Percentiles rank a stretch among this genome's conserved stretches.
Evolutionary conservation across 208 protist species (phyloP).

Genomic region (Crithidia brevicula): DNA sequence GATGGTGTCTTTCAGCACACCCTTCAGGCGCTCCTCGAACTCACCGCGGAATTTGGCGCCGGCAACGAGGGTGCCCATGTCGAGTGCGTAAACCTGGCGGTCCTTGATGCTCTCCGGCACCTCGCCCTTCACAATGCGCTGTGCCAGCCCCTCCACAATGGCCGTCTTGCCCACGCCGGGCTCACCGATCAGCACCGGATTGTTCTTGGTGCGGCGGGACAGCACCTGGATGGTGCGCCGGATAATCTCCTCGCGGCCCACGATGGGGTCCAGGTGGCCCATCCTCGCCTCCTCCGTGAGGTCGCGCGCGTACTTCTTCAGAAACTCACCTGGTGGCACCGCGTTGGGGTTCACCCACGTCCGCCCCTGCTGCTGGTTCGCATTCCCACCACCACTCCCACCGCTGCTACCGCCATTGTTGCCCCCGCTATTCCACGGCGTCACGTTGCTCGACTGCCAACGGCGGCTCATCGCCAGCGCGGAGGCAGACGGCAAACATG

Average conservation of each 20-base stretch:
- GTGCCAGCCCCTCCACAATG: conserved; percentile 93
- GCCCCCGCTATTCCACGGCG: conserved; percentile 60
- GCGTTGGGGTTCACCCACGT: conserved; percentile 90
- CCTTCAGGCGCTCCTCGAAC: conserved; percentile 99
- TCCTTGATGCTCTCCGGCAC: conserved; percentile 91
- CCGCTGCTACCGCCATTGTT: conserved; percentile 16
- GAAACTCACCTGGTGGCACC: conserved; percentile 85
- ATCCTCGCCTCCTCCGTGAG: conserved; percentile 93
- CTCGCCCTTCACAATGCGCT: conserved; percentile 93
- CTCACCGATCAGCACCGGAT: conserved; percentile 99
- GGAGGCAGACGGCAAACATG: not conserved
- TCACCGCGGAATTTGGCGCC: conserved; percentile 99
- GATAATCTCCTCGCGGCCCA: conserved; percentile 99
- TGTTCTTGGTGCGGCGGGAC: conserved; percentile 99
- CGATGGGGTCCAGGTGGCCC: conserved; percentile 98
- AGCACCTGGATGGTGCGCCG: conserved; percentile 97
- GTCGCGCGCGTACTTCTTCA: conserved; percentile 98
- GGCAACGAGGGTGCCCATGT: conserved; percentile 98
- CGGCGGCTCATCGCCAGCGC: conserved; percentile 6
- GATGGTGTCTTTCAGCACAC: conserved; percentile 98
- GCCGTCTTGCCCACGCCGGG: conserved; percentile 94
- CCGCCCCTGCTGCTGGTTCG: conserved; percentile 68
- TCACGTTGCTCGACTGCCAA: conserved; percentile 36
- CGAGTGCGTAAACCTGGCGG: conserved; percentile 93
- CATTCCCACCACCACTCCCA: conserved; percentile 17